Percentiles rank a stretch among this genome's conserved stretches.
Evolutionary conservation across 331 rosid species (phyloP).

Genomic region (Cydonia oblonga): DNA sequence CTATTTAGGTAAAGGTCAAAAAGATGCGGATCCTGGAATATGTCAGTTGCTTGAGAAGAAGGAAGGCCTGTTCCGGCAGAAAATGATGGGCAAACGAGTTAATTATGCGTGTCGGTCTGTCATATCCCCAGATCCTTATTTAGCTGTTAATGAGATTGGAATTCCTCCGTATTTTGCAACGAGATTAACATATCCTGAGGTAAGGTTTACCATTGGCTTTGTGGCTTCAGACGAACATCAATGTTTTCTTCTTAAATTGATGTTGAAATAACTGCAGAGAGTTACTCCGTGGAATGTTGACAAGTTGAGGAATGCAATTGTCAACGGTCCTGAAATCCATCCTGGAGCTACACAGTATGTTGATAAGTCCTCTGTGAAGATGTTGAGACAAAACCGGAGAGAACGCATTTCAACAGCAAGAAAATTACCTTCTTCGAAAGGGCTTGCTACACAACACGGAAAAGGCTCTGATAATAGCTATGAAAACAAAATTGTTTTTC

Average conservation of each 20-base stretch:
- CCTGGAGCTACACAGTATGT: slow-evolving; percentile 84
- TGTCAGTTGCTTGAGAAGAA: slow-evolving; percentile 92
- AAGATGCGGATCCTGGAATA: slow-evolving; percentile 51
- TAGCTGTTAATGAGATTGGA: slow-evolving; percentile 97
- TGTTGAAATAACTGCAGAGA: slow-evolving; percentile 38
- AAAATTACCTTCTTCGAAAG: slow-evolving; percentile 67
- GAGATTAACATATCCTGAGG: slow-evolving; percentile 88
- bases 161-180: slow-evolving; percentile 88
- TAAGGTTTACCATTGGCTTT: slow-evolving; percentile 12
- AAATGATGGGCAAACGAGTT: slow-evolving; percentile 99
- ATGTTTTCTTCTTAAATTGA: neutral
- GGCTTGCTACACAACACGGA: slow-evolving; percentile 53
- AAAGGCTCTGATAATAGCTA: slow-evolving; percentile 38
- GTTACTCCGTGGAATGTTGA: slow-evolving; percentile 83
- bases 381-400: slow-evolving; percentile 29
- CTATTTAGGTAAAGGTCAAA: slow-evolving; percentile 39
- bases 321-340: slow-evolving; percentile 71
- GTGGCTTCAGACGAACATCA: neutral
- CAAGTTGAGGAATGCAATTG: slow-evolving; percentile 57
- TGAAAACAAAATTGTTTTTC: slow-evolving; percentile 79
- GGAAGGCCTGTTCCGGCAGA: slow-evolving; percentile 94
- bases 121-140: slow-evolving; percentile 95
- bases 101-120: slow-evolving; percentile 96
- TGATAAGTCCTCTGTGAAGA: slow-evolving; percentile 43
- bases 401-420: slow-evolving; percentile 41